Conservation (phyloP, 2,329 filamentous ascomycete genomes). For the Claviceps sp. region DNA sequence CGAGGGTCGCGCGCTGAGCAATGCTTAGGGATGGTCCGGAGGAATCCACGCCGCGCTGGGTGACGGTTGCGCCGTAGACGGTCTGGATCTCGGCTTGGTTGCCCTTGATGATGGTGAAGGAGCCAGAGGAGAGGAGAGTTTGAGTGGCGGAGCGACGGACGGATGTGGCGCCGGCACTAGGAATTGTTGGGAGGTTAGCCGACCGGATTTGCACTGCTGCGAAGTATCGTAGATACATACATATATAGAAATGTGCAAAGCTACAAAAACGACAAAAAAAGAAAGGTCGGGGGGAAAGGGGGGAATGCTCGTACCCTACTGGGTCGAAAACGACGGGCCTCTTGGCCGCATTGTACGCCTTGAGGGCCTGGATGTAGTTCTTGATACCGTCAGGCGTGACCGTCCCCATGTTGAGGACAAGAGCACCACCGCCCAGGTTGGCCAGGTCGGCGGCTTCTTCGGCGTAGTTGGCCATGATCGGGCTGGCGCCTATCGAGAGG, state of each 20-base stretch:
- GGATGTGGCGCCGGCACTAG: slow-evolving; percentile 61
- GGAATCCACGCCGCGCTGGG: slow-evolving; percentile 76
- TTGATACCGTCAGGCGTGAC: slow-evolving; percentile 60
- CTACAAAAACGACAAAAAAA: no score
- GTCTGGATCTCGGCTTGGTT: slow-evolving; percentile 81
- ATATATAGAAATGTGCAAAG: no score
- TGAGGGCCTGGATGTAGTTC: slow-evolving; percentile 61
- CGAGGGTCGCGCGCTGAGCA: slow-evolving; percentile 42
- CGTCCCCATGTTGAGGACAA: slow-evolving; percentile 93
- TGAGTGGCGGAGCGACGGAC: slow-evolving; percentile 60
- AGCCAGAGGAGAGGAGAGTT: slow-evolving; percentile 56
- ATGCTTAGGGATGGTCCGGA: slow-evolving; percentile 45
- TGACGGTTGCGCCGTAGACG: slow-evolving; percentile 41
- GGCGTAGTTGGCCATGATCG: slow-evolving; percentile 87
- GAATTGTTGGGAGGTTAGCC: neutral
- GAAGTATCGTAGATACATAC: neutral
- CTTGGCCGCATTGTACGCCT: slow-evolving; percentile 66
- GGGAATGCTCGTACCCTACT: slow-evolving; percentile 47
- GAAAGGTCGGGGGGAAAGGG: neutral
- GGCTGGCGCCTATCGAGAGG: slow-evolving; percentile 69
- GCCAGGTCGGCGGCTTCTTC: slow-evolving; percentile 74
- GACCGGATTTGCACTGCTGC: neutral
- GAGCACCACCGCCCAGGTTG: slow-evolving; percentile 58
- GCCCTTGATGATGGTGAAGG: slow-evolving; percentile 83
- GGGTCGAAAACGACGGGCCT: slow-evolving; percentile 77